Percentiles rank a stretch among this genome's conserved stretches.
These are phyloP conservation scores for Allomyces macrogynus DNA, from an alignment of 192 early-diverging fungal genomes.

Conservation along the genomic window DNA sequence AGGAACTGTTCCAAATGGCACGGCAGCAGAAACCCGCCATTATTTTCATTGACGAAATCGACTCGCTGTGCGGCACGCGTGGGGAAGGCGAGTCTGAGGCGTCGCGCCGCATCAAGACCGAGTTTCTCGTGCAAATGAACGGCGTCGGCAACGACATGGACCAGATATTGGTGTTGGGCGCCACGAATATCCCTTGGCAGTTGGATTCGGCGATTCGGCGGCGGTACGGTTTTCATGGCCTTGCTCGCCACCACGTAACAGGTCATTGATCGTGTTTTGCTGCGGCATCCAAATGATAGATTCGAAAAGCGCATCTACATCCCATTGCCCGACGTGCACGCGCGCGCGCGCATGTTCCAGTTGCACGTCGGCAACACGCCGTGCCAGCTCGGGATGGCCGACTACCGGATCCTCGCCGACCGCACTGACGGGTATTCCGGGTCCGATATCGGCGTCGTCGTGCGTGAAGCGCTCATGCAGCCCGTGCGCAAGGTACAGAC, in stretches of 20 bases:
- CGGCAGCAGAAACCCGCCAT: slow-evolving; percentile 82
- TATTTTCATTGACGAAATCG: slow-evolving; percentile 98
- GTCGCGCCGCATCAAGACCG: slow-evolving; percentile 85
- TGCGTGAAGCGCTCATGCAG: slow-evolving; percentile 92
- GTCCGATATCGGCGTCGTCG: slow-evolving; percentile 85
- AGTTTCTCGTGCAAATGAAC: slow-evolving; percentile 98
- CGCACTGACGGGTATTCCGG: slow-evolving; percentile 84
- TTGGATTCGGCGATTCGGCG: slow-evolving; percentile 82
- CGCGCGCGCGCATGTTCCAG: slow-evolving; percentile 75
- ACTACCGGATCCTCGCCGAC: slow-evolving; percentile 56
- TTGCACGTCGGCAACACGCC: slow-evolving; percentile 85
- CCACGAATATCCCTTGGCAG: slow-evolving; percentile 95
- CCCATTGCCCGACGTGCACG: slow-evolving; percentile 74
- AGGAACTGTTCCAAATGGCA: slow-evolving; percentile 84
- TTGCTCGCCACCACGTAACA: too few relatives aligned
- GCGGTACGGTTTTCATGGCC: slow-evolving; percentile 17
- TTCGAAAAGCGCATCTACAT: slow-evolving; percentile 98
- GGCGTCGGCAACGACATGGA: slow-evolving; percentile 90
- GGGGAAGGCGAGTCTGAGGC: slow-evolving; percentile 98
- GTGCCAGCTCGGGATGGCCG: slow-evolving; percentile 45
- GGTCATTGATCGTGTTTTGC: background rate
- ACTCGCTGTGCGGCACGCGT: slow-evolving; percentile 80
- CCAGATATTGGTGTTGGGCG: slow-evolving; percentile 86
- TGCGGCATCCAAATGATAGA: slow-evolving; percentile 17
- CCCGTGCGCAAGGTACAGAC: slow-evolving; percentile 88